Conservation (phyloP, 805 yeast genomes). For the Zygoascus biomembranicola region DNA sequence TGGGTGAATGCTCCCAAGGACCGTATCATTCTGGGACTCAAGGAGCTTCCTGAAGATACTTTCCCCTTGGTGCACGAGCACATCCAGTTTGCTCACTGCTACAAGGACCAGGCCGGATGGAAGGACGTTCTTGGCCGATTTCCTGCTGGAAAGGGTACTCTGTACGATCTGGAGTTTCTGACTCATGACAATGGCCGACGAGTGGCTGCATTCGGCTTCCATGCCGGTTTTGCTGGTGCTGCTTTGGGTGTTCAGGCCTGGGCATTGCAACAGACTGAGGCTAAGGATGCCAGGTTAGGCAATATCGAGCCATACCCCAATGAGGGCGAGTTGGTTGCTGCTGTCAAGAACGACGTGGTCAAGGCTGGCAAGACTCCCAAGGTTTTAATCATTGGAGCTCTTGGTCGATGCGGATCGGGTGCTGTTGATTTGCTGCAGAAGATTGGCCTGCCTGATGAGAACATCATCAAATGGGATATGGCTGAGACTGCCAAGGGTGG, state of each 20-base stretch:
- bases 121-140: constrained; percentile 79
- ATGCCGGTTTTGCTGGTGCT: constrained; percentile 99
- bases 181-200: constrained; percentile 94
- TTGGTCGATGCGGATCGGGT: constrained; percentile 98
- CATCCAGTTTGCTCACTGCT: constrained; percentile 98
- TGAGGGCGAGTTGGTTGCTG: constrained; percentile 62
- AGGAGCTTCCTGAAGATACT: constrained; percentile 86
- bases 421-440: constrained; percentile 77
- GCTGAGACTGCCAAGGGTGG: constrained; percentile 95
- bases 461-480: constrained; percentile 92
- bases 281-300: constrained; percentile 52
- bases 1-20: constrained; percentile 91
- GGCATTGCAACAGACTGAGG: constrained; percentile 79
- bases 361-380: constrained; percentile 61
- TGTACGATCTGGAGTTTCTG: constrained; percentile 91
- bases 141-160: constrained; percentile 82
- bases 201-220: constrained; percentile 99
- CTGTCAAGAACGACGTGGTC: constrained; percentile 42
- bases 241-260: constrained; percentile 92
- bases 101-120: constrained; percentile 98
- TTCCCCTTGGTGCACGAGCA: constrained; percentile 95
- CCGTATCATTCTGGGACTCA: constrained; percentile 84
- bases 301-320: constrained; percentile 77
- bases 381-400: constrained; percentile 88
- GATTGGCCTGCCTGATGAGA: constrained; percentile 80